Conservation (phyloP, 2,329 filamentous ascomycete species). For the Penicillium psychrosexuale region DNA sequence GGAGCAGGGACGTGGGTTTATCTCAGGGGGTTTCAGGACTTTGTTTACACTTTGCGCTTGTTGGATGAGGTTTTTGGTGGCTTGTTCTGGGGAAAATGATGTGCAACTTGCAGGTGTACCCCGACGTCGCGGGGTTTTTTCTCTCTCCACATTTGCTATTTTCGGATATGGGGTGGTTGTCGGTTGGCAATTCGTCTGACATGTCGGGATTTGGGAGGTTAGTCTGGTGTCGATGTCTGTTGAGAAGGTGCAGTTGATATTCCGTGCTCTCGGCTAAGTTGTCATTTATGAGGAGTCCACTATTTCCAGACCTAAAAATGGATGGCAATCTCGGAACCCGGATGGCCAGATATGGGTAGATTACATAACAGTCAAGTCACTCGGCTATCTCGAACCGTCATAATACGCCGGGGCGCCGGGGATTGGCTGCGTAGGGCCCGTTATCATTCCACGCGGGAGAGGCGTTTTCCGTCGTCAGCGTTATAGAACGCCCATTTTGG, state of each 20-base stretch:
- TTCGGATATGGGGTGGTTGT: neutral
- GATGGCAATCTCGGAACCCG: no score
- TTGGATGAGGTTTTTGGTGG: neutral
- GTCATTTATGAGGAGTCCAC: neutral
- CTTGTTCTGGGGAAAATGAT: constrained; percentile 4
- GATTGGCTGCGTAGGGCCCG: constrained; percentile 2
- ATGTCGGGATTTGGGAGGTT: neutral
- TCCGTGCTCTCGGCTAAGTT: constrained; percentile 1
- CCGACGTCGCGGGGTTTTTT: neutral
- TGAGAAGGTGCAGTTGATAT: neutral
- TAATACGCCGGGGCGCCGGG: constrained; percentile 1
- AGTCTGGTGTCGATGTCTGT: neutral
- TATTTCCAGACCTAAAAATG: neutral
- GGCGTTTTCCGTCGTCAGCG: constrained; percentile 16
- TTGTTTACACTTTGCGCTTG: neutral
- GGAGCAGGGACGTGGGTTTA: neutral
- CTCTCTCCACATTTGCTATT: neutral
- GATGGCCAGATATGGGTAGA: neutral
- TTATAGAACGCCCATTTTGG: constrained; percentile 10
- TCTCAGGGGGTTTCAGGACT: constrained; percentile 16
- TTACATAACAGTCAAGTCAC: constrained; percentile 2
- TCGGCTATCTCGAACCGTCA: neutral
- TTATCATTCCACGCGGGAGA: constrained; percentile 17
- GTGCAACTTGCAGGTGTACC: constrained; percentile 9
- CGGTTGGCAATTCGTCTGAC: neutral